phyloP scores from a whole-genome alignment of 108 stramenopile genomes.

The Nitzschia sp. region DNA sequence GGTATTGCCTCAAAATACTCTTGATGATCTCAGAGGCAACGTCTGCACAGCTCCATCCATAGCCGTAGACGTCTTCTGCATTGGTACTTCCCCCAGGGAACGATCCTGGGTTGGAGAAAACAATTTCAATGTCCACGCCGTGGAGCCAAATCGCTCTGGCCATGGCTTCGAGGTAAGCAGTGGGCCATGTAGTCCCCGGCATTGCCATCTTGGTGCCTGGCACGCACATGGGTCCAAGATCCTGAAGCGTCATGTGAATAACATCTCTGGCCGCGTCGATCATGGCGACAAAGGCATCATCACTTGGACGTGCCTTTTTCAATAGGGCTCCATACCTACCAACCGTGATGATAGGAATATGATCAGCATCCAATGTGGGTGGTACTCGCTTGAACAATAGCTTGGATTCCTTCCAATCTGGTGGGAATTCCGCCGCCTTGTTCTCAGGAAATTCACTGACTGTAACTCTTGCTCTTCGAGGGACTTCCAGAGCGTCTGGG shows the following conservation, averaged over 20 bases:
- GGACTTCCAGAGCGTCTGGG: slow-evolving; percentile 46
- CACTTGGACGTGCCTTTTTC: slow-evolving; percentile 33
- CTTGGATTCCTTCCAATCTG: slow-evolving; percentile 15
- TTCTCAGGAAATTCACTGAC: slow-evolving; percentile 42
- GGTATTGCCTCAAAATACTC: slow-evolving; percentile 30
- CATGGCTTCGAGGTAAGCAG: slow-evolving; percentile 36
- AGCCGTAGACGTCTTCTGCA: slow-evolving; percentile 60
- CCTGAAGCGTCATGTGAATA: slow-evolving; percentile 44
- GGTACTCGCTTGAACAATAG: slow-evolving; percentile 9
- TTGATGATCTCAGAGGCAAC: slow-evolving; percentile 55
- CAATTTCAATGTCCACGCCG: slow-evolving; percentile 49
- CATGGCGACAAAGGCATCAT: slow-evolving; percentile 55
- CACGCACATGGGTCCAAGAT: slow-evolving; percentile 44
- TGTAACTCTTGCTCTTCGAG: slow-evolving; percentile 37
- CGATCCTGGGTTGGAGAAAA: slow-evolving; percentile 39
- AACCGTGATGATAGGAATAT: slow-evolving; percentile 37
- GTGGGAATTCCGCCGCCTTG: slow-evolving; percentile 33
- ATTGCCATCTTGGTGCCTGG: slow-evolving; percentile 40
- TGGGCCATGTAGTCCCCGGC: slow-evolving; percentile 43
- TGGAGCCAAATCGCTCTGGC: slow-evolving; percentile 36
- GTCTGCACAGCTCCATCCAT: slow-evolving; percentile 65
- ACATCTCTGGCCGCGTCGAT: slow-evolving; percentile 38
- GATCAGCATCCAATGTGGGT: not conserved
- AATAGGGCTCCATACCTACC: slow-evolving; percentile 45
- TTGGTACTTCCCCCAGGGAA: slow-evolving; percentile 38